phyloP scores from a whole-genome alignment of 179 eudicot genomes.

The Patellifolia procumbens region DNA sequence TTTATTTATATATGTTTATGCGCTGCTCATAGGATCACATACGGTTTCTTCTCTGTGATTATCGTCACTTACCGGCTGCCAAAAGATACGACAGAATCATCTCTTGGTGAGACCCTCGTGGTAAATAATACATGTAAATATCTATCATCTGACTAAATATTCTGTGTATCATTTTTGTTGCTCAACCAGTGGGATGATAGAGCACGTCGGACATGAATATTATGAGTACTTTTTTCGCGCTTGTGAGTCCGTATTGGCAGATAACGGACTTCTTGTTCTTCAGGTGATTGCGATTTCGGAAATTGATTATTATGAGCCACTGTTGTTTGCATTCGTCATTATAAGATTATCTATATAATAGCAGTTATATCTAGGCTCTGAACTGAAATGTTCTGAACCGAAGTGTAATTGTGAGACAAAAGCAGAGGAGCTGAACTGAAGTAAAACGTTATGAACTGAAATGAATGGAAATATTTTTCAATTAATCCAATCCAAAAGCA shows the following conservation, averaged over 20 bases:
- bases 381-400: too few species aligned
- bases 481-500: too few species aligned
- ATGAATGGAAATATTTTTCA: too few species aligned
- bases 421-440: too few species aligned
- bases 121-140: neutral
- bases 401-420: too few species aligned
- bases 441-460: too few species aligned
- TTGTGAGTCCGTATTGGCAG: constrained; percentile 68
- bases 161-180: neutral
- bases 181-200: constrained; percentile 80
- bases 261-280: constrained; percentile 73
- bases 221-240: constrained; percentile 69
- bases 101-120: constrained; percentile 64
- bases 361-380: too few species aligned
- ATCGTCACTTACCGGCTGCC: constrained; percentile 60
- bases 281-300: constrained; percentile 51
- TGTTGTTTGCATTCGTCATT: neutral
- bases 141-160: neutral
- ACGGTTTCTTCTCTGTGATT: constrained; percentile 75
- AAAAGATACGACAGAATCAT: constrained; percentile 78
- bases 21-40: constrained; percentile 57
- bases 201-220: constrained; percentile 85
- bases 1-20: neutral
- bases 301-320: neutral
- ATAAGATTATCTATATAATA: too few species aligned